Evolutionary conservation across 768 basidiomycete genomes (phyloP), one percentile per base, ranked within the genome.

Genomic region (Pluteus cervinus): DNA sequence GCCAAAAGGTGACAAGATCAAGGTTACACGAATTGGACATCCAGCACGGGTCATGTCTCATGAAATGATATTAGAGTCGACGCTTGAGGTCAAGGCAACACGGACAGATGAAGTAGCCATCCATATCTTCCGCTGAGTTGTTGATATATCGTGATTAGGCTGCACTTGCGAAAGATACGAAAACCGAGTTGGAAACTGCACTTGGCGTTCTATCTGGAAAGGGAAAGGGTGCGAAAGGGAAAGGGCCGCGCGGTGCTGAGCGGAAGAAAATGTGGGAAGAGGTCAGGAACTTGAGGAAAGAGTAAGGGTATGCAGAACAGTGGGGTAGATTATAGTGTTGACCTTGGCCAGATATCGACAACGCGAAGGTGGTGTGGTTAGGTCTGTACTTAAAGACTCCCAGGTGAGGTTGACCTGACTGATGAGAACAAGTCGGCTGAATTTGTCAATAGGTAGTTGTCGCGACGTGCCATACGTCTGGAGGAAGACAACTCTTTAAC

Each of bases 381-480:
- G 73, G 43, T 75, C 81, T 5, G 89, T 98, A 2, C 68, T 98
- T 4, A 68, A 68, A 14, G 78, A 84, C 30, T 86, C 91, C 0
- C 82, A 89, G 66, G 86, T 81, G 43, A 17, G 54, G 42, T 14
- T 40, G 7, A 12, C 7, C 24, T 21, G 2, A 15, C 14, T 17
- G n/a, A 26, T 41, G 14, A 25, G 7, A 7, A 16, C 9, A 36
- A 9, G n/a, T 8, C 26, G 37, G 29, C 24, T 17, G 10, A 28
- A 11, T 12, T 12, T 30, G 7, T 28, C 31, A n/a, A 24, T 30
- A 87, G 83, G 70, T 98, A 26, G 87, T 98, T 1, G 60, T 98
- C 8, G 82, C 92, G 2, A 99, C 96, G 3, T 98, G 94, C 47
- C 93, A 98, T 64, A 86, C 90, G 9, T 77, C 94, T 4, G 96